Evolutionary conservation across 176 grass and related monocot species (phyloP), one percentile per base, ranked within the genome.

Genomic region (Ensete glaucum): DNA sequence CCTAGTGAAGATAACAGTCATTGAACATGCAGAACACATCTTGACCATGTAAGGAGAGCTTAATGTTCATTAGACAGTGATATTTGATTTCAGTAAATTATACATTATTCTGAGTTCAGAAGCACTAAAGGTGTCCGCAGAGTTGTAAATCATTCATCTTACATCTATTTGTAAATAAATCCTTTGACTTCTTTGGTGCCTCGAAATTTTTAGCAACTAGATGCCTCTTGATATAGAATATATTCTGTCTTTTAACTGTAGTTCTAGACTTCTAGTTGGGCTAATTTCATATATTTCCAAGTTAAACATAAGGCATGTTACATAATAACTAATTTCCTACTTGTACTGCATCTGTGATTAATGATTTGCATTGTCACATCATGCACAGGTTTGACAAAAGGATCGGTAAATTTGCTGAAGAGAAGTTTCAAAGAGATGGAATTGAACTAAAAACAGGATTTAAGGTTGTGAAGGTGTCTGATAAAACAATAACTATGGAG

Each of bases 1-100:
- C 12, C 83, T 98, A 20, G 88, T 98, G 67, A 98, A 88, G 78
- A 93, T 98, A 93, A 87, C 88, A 78, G 85, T 98, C 43, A 80
- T 98, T 83, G 85, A 91, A 78, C 85, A 90, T n/a, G 88, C 79
- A 71, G 85, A 87, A 50, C 94, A 98, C 79, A 91, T 98, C 53
- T 82, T 98, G 86, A 98, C 87, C 52, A 93, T 83, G 94, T 98
- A 86, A 93, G 88, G 48, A 75, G 43, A 70, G 50, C 67, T 48
- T 70, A 70, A 0, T 11, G 13, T 20, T 11, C 51, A n/a, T 20
- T 51, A 70, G 9, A 43, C 3, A 43, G 34, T 43, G 34, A 43
- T 43, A 43, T 43, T 43, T 43, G 4, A 43, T 43, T 5, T 60
- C 57, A n/a, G 57, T n/a, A 60, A 60, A n/a, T 21, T 19, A 7